Conservation (phyloP, 257 asterid genomes). For the Linderniella brevidens region DNA sequence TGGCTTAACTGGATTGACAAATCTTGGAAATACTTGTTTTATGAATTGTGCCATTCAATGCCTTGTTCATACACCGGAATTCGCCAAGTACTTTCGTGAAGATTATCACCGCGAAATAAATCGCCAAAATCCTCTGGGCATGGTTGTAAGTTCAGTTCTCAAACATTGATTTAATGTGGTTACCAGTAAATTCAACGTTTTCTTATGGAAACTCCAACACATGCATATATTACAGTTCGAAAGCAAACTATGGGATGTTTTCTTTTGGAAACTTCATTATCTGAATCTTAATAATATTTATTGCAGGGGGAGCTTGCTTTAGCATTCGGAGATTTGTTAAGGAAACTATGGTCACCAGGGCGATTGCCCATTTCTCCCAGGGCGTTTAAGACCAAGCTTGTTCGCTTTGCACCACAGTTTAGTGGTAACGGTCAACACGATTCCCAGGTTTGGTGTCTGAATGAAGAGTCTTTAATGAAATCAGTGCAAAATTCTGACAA, state of each 20-base stretch:
- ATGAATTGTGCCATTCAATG: conserved; percentile 99
- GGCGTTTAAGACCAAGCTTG: conserved; percentile 78
- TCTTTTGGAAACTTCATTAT: no score
- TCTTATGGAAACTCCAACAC: no score
- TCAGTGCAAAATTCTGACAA: conserved; percentile 10
- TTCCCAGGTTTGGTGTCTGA: conserved; percentile 54
- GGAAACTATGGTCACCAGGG: conserved; percentile 97
- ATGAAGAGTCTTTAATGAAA: conserved; percentile 5
- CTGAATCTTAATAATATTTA: no score
- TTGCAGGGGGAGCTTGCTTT: conserved; percentile 92
- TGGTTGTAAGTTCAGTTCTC: conserved; percentile 72
- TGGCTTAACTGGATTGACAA: conserved; percentile 89
- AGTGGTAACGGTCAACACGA: conserved; percentile 98
- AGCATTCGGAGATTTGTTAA: conserved; percentile 94
- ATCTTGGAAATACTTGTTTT: conserved; percentile 97
- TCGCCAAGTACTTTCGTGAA: conserved; percentile 85
- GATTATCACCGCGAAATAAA: conserved; percentile 95
- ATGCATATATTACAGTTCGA: no score
- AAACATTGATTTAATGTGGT: conserved; percentile 6
- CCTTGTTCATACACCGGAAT: conserved; percentile 95
- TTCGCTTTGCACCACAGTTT: conserved; percentile 98
- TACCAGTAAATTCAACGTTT: neutral
- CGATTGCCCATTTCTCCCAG: conserved; percentile 89
- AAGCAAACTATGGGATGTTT: no score
- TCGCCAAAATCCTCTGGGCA: conserved; percentile 94